Conservation (phyloP, 2,329 filamentous ascomycete genomes). For the Claviceps sorghi region DNA sequence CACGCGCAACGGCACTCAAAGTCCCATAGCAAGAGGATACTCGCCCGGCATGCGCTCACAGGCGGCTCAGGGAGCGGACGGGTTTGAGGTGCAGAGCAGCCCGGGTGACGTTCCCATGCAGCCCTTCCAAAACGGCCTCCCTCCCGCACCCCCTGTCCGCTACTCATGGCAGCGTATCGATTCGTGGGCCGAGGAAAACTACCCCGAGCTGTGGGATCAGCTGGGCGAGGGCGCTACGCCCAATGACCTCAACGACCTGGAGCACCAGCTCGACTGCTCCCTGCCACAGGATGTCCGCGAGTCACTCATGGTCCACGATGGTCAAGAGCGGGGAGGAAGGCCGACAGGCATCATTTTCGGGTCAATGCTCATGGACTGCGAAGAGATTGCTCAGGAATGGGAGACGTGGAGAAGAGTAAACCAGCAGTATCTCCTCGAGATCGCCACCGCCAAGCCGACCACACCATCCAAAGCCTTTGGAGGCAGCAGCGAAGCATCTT, state of each 20-base stretch:
- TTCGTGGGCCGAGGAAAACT: conserved; percentile 85
- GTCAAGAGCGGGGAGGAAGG: conserved; percentile 84
- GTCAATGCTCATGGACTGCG: conserved; percentile 91
- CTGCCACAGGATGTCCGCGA: conserved; percentile 88
- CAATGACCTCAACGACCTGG: conserved; percentile 93
- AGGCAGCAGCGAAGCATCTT: conserved; percentile 51
- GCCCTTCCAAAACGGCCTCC: conserved; percentile 79
- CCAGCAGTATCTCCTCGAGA: conserved; percentile 64
- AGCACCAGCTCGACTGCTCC: conserved; percentile 89
- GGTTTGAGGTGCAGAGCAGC: conserved; percentile 56
- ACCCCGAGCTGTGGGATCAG: conserved; percentile 87
- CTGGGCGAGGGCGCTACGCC: conserved; percentile 79
- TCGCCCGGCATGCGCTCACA: conserved; percentile 81
- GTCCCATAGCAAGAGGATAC: conserved; percentile 53
- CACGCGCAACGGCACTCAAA: conserved; percentile 33
- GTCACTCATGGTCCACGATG: conserved; percentile 80
- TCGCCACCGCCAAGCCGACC: conserved; percentile 40
- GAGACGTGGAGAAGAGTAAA: conserved; percentile 92
- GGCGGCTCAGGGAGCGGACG: conserved; percentile 49
- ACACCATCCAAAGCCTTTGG: conserved; percentile 58
- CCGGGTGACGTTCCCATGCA: conserved; percentile 90
- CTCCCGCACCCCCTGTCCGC: conserved; percentile 70
- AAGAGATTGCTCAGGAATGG: conserved; percentile 97
- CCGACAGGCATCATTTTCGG: conserved; percentile 90
- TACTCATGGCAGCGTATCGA: conserved; percentile 96